Base-by-base conservation (phyloP, 2,329 filamentous ascomycete genomes). In the Tolypocladium amazonense region DNA sequence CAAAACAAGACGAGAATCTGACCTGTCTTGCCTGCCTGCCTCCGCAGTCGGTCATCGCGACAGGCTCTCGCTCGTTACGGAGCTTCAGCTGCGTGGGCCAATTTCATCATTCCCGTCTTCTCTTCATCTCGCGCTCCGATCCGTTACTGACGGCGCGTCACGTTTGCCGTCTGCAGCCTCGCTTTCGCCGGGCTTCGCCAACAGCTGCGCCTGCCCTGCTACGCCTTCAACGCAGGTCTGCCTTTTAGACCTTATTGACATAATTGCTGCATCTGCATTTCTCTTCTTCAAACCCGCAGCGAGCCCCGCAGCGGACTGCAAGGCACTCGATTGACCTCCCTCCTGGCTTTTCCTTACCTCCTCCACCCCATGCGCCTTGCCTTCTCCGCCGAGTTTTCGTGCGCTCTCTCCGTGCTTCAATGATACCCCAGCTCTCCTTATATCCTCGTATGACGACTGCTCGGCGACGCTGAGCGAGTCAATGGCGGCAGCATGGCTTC, bases 401-500 rank as follows among this genome's bases (percentile, higher is more conserved):
- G 37, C 50, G 56, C 57, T 56, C 59, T 57, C 37, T 56, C 56
- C 57, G 56, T 56, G 52, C 56, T 57, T 64, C 60, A 50, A 63
- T 63, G 62, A 59, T 61, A 59, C 30, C 61, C 45, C 59, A 58
- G 56, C 43, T 39, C 47, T 62, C 54, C 23, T 18, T 33, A 5
- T 5, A 39, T 30, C 55, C 15, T 57, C 52, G 41, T 35, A 56
- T 30, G 11, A 33, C 56, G 38, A 39, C 59, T 56, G 8, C 27
- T 35, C 43, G 45, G 47, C 57, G 37, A 45, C 60, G 54, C 55
- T 57, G 43, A 50, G 56, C 50, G 60, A 61, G 73, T 76, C 77
- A 77, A 84, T 84, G 81, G 81, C 77, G 73, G 71, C 68, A 77
- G 73, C 68, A 86, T 85, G 83, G 78, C 81, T 67, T 77, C 80